A percentile compares a stretch with the other conserved stretches of the same genome.
Conservation (phyloP, 805 yeast genomes). For the Wickerhamomyces canadensis region DNA sequence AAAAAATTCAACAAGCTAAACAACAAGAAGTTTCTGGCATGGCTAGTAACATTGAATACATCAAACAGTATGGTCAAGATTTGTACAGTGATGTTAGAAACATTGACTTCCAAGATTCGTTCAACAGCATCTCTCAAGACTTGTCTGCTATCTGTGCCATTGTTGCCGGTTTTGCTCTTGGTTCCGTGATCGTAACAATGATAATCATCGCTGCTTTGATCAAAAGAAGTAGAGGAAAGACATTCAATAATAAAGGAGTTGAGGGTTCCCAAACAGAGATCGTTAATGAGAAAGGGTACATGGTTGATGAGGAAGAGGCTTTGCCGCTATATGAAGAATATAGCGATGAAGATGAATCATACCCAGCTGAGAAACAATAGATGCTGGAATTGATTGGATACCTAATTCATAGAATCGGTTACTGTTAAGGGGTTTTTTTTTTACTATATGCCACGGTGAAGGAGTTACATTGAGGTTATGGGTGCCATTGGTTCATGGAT, state of each 20-base stretch:
- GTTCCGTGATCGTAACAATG: no score
- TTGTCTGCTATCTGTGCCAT: constrained; percentile 10
- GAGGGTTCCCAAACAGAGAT: no score
- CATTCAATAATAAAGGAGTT: no score
- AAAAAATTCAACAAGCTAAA: no score
- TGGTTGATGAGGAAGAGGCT: constrained; percentile 10
- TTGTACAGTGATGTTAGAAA: constrained; percentile 10
- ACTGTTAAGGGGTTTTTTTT: no score
- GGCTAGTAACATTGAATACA: not conserved
- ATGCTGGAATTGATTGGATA: no score
- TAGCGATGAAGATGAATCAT: not conserved
- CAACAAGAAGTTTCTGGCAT: not conserved
- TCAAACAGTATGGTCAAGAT: constrained; percentile 8
- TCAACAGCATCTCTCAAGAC: constrained; percentile 5
- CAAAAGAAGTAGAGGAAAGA: no score
- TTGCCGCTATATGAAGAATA: not conserved
- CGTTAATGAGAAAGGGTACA: no score
- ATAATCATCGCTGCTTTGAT: constrained; percentile 3
- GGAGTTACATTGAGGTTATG: no score
- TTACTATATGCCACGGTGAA: no score
- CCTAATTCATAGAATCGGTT: not conserved
- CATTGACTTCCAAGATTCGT: constrained; percentile 13
- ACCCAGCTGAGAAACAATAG: not conserved
- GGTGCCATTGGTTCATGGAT: no score
- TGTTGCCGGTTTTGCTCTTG: constrained; percentile 7